A percentile compares a stretch with the other conserved stretches of the same genome.
phyloP scores from a whole-genome alignment of 2,329 filamentous ascomycete genomes.

The Colletotrichum filicis region DNA sequence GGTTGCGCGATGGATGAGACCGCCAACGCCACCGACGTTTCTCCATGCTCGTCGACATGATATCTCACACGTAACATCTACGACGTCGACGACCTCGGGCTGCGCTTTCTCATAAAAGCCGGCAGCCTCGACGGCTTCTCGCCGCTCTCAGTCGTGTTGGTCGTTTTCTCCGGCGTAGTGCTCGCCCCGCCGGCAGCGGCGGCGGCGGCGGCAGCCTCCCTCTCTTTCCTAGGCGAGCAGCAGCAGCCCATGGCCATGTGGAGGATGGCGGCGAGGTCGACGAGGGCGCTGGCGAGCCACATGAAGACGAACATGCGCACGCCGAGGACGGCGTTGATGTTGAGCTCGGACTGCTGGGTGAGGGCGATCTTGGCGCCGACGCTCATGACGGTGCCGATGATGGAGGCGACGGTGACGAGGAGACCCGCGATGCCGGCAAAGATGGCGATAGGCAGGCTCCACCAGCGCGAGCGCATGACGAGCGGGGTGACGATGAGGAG shows the following conservation, averaged over 20 bases:
- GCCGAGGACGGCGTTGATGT: slow-evolving; percentile 79
- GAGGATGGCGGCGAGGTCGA: slow-evolving; percentile 76
- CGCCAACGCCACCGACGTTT: neutral
- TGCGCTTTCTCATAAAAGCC: slow-evolving; percentile 35
- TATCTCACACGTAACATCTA: neutral
- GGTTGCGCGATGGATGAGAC: neutral
- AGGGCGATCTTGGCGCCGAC: slow-evolving; percentile 84
- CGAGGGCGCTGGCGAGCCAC: slow-evolving; percentile 81
- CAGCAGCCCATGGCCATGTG: slow-evolving; percentile 85
- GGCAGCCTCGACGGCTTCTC: slow-evolving; percentile 32
- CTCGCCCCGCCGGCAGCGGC: neutral
- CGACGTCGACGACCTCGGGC: slow-evolving; percentile 28
- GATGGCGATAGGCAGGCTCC: slow-evolving; percentile 75
- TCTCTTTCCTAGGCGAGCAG: slow-evolving; percentile 51
- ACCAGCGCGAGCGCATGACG: slow-evolving; percentile 63
- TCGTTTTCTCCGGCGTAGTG: slow-evolving; percentile 24
- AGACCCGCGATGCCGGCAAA: slow-evolving; percentile 75
- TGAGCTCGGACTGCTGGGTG: slow-evolving; percentile 76
- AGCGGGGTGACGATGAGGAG: slow-evolving; percentile 75
- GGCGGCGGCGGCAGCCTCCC: slow-evolving; percentile 1
- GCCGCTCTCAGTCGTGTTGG: slow-evolving; percentile 10
- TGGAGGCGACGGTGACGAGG: slow-evolving; percentile 74
- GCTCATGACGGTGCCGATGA: slow-evolving; percentile 86
- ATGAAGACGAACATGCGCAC: slow-evolving; percentile 85
- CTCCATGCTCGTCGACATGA: neutral